A percentile compares a stretch with the other conserved stretches of the same genome.
phyloP scores from a whole-genome alignment of 306 rosid species.

The Sindora glabra region DNA sequence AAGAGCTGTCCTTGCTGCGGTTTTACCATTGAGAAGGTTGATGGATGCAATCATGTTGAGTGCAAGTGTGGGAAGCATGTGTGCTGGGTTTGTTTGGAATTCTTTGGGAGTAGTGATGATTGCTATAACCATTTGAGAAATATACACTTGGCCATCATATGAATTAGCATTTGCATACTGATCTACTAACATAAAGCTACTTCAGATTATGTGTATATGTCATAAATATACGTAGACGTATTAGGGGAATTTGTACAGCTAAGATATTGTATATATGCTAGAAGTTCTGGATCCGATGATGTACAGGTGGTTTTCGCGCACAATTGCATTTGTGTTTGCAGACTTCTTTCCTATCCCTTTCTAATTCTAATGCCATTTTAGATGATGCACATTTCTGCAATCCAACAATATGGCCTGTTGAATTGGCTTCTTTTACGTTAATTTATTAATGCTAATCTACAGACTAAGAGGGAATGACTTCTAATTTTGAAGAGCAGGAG shows the following conservation, averaged over 20 bases:
- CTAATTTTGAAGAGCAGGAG: too few species aligned
- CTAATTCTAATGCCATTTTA: neutral
- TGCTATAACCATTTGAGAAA: constrained; percentile 71
- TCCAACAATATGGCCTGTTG: too few species aligned
- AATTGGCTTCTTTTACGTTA: too few species aligned
- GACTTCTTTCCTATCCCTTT: neutral
- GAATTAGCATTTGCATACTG: constrained; percentile 3
- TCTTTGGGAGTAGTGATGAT: constrained; percentile 43
- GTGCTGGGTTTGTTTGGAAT: constrained; percentile 84
- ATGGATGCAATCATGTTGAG: constrained; percentile 89
- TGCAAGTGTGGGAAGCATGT: constrained; percentile 85
- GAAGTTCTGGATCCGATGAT: neutral
- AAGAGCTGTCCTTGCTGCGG: constrained; percentile 67
- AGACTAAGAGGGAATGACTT: too few species aligned
- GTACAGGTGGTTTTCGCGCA: neutral
- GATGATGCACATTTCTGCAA: too few species aligned
- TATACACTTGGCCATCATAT: constrained; percentile 49
- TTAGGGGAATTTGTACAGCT: constrained; percentile 19
- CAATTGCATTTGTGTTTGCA: neutral
- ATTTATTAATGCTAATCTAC: too few species aligned
- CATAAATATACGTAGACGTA: neutral
- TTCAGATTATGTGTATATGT: neutral
- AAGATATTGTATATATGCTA: neutral
- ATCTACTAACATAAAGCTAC: neutral
- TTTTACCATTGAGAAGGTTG: constrained; percentile 66